Base-by-base conservation (phyloP, 2,329 filamentous ascomycete species). In the Seiridium unicorne region DNA sequence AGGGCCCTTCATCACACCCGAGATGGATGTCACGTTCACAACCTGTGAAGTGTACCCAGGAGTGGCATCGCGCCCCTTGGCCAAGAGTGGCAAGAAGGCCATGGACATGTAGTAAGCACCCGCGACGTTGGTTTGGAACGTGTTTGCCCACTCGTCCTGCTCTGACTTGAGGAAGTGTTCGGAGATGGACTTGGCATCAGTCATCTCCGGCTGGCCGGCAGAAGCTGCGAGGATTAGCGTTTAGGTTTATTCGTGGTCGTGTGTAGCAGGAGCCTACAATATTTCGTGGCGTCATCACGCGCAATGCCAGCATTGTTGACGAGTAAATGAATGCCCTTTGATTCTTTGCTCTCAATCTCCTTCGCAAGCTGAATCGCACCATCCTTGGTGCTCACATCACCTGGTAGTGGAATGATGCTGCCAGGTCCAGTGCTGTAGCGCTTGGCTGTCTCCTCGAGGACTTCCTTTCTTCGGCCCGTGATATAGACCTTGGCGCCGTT, bases 271-370 rank as follows among this genome's bases (percentile, higher is more conserved):
- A 26, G 18, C 40, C 44, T 70, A 58, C 76, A 79, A 65, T 79
- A 83, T 56, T 78, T 79, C 2, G 81, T 85, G 55, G 76, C 74
- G 48, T 82, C 76, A 63, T 85, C 83, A 38, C 76, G 73, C 11
- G 82, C 81, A 57, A 84, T 79, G 2, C 81, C 80, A 13, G 80
- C 79, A 57, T 82, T 82, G 69, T 82, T 82, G 32, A 82, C 78
- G 7, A 83, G 70, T 3, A 84, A 69, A 54, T 84, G 80, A 42
- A 85, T 81, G 1, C 82, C 82, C 6, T 79, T 75, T 1, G 78
- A 72, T 66, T 84, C 82, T 60, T 78, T 77, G 60, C 79, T 79
- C 67, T 79, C 77, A 60, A 84, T 73, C 67, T 84, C 80, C 68
- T 80, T 77, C 60, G 77, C 78, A 26, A 84, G 66, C 31, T 74